Evolutionary conservation across 495 filamentous ascomycete genomes (phyloP).

Genomic region (Neurospora sp.): DNA sequence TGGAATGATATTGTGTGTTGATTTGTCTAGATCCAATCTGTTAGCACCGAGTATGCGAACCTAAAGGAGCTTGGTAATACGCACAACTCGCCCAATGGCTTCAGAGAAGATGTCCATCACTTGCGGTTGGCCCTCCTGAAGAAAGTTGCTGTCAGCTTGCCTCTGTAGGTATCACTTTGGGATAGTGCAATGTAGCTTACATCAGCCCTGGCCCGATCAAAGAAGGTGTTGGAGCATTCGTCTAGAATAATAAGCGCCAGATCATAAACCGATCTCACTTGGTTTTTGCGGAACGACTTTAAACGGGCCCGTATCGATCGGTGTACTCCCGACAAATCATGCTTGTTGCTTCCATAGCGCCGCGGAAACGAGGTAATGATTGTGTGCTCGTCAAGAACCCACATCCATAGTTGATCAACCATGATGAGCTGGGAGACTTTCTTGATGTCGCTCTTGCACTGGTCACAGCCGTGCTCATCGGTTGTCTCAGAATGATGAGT

Average conservation of each 20-base stretch:
- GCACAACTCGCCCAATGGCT: constrained; percentile 25
- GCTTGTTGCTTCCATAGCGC: constrained; percentile 57
- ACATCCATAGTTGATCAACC: constrained; percentile 72
- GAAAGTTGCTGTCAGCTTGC: not conserved
- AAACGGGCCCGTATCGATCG: constrained; percentile 41
- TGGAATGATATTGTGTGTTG: constrained; percentile 26
- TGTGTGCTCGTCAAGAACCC: constrained; percentile 53
- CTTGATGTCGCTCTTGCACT: constrained; percentile 25
- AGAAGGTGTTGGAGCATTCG: constrained; percentile 53
- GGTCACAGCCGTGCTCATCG: constrained; percentile 7
- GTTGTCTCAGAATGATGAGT: constrained; percentile 3
- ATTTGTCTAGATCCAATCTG: constrained; percentile 26
- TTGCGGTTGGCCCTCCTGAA: constrained; percentile 47
- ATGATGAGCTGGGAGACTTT: constrained; percentile 55
- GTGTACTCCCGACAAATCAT: constrained; percentile 54
- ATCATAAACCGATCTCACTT: constrained; percentile 58
- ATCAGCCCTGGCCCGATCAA: constrained; percentile 46
- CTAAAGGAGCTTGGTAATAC: not conserved
- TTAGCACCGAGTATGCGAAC: constrained; percentile 7
- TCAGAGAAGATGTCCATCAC: constrained; percentile 62
- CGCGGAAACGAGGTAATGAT: constrained; percentile 62
- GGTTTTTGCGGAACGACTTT: constrained; percentile 31
- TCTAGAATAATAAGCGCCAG: constrained; percentile 55
- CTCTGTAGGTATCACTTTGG: not conserved
- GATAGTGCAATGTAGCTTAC: not conserved